Evolutionary conservation across 768 basidiomycete species (phyloP).

Genomic region (Agrocybe chaxingu): DNA sequence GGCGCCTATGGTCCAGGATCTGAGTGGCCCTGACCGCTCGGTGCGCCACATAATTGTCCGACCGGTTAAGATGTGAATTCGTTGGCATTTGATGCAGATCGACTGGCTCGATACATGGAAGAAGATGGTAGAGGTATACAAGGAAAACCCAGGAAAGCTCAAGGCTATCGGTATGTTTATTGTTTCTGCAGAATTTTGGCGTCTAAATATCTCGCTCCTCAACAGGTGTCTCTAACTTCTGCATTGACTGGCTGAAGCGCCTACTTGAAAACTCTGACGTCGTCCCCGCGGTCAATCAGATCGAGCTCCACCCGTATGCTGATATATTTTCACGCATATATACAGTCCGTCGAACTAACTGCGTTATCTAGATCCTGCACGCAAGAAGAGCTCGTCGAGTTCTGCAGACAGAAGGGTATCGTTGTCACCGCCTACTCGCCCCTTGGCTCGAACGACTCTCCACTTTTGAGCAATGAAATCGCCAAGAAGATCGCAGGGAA

Average conservation of each 20-base stretch:
- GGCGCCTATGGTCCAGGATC: slow-evolving; percentile 60
- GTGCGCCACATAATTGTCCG: slow-evolving; percentile 14
- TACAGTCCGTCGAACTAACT: background rate
- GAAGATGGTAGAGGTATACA: slow-evolving; percentile 66
- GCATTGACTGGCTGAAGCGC: slow-evolving; percentile 57
- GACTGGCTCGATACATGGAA: slow-evolving; percentile 82
- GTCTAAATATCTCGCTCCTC: background rate
- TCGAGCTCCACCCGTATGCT: slow-evolving; percentile 69
- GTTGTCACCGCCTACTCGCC: slow-evolving; percentile 77
- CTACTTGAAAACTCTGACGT: slow-evolving; percentile 55
- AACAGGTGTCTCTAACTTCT: slow-evolving; percentile 68
- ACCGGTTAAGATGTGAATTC: background rate
- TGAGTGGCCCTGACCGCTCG: slow-evolving; percentile 45
- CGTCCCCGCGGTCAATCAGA: slow-evolving; percentile 77
- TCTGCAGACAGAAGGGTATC: slow-evolving; percentile 63
- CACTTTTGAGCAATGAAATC: slow-evolving; percentile 57
- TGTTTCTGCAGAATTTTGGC: background rate
- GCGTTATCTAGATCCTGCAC: slow-evolving; percentile 45
- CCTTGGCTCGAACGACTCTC: slow-evolving; percentile 69
- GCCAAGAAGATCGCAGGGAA: slow-evolving; percentile 63
- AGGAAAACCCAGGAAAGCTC: slow-evolving; percentile 65
- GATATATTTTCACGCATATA: background rate
- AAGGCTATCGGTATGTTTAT: slow-evolving; percentile 62
- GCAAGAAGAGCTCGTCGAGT: slow-evolving; percentile 62
- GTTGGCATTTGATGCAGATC: slow-evolving; percentile 20